Conservation (phyloP, 306 rosid genomes). For the Quercus glauca region DNA sequence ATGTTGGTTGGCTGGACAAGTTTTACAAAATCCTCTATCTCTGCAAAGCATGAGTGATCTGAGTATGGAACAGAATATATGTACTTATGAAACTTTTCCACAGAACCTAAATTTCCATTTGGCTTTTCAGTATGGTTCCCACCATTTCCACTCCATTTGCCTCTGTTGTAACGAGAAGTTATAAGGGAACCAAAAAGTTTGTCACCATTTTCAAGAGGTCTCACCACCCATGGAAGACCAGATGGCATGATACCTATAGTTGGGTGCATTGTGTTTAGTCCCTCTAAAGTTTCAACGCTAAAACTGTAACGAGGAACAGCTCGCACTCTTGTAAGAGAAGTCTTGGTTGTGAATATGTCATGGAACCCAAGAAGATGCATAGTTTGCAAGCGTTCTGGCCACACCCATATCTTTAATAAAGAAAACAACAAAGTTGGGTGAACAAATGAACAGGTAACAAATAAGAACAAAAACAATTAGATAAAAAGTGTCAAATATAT, state of each 20-base stretch:
- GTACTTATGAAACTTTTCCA: conserved; percentile 38
- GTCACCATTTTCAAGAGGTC: conserved; percentile 22
- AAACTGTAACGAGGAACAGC: conserved; percentile 84
- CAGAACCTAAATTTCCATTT: conserved; percentile 20
- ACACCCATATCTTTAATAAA: conserved; percentile 64
- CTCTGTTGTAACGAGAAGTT: conserved; percentile 39
- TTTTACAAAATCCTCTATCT: conserved; percentile 55
- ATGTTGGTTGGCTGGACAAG: conserved; percentile 55
- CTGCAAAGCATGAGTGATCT: conserved; percentile 62
- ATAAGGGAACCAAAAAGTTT: conserved; percentile 40
- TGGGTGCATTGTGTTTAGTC: conserved; percentile 46
- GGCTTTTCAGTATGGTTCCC: conserved; percentile 27
- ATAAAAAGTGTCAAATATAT: neutral
- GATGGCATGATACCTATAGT: conserved; percentile 80
- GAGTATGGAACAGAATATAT: conserved; percentile 65
- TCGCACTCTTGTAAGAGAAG: conserved; percentile 66
- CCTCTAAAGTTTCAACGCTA: conserved; percentile 57
- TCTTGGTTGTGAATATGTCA: conserved; percentile 59
- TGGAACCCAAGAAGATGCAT: conserved; percentile 72
- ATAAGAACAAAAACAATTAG: neutral
- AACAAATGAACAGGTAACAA: conserved; percentile 7
- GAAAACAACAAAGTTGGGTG: conserved; percentile 16
- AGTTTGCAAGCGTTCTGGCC: conserved; percentile 79
- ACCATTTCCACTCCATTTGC: conserved; percentile 18
- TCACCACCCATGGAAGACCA: conserved; percentile 69